phyloP scores from a whole-genome alignment of 2,329 filamentous ascomycete genomes.

The Hymenoscyphus salicellus region DNA sequence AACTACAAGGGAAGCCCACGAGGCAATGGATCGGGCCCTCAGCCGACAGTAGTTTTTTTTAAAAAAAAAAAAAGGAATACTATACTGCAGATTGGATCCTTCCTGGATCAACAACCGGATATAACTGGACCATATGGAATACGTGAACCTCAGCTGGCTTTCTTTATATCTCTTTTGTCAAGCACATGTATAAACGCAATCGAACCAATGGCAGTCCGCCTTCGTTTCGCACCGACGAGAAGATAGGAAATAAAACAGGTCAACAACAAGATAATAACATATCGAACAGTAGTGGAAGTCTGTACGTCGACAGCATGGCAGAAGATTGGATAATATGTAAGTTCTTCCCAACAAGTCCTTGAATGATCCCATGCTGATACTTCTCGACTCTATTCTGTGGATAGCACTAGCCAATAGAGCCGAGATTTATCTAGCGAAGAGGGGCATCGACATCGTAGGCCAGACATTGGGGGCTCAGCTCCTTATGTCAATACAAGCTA shows the following conservation, averaged over 20 bases:
- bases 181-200: background rate
- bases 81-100: background rate
- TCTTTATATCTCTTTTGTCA: background rate
- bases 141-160: background rate
- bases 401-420: background rate
- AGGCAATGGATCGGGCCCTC: background rate
- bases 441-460: background rate
- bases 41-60: no score
- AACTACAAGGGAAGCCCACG: background rate
- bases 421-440: background rate
- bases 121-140: background rate
- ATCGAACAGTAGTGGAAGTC: background rate
- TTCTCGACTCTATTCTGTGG: background rate
- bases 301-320: background rate
- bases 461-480: background rate
- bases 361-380: background rate
- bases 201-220: background rate
- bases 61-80: no score
- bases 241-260: background rate
- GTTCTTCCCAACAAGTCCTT: background rate
- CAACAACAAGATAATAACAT: background rate
- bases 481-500: background rate
- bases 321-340: background rate
- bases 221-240: background rate
- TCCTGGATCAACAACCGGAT: background rate